phyloP scores from a whole-genome alignment of 371 early-diverging fungal genomes.

The Rhizomucor miehei region DNA sequence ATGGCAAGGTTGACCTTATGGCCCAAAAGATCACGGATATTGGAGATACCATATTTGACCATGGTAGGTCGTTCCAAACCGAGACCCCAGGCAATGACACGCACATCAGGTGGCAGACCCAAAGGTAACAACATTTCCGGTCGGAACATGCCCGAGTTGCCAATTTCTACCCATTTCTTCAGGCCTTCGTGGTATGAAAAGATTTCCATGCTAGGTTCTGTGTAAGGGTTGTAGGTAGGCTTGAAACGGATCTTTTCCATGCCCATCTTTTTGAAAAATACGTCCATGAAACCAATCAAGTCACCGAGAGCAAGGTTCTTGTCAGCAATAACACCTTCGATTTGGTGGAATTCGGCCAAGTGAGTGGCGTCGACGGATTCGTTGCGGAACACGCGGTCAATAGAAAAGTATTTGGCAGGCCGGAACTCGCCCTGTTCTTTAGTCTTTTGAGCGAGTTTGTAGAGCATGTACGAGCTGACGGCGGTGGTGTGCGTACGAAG shows the following conservation, averaged over 20 bases:
- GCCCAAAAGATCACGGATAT: slow-evolving; percentile 99
- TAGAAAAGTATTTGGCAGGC: slow-evolving; percentile 98
- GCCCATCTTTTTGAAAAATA: slow-evolving; percentile 98
- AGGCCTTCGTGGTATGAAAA: slow-evolving; percentile 98
- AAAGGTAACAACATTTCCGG: slow-evolving; percentile 99
- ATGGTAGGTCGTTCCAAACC: slow-evolving; percentile 99
- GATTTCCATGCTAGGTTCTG: slow-evolving; percentile 99
- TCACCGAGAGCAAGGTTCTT: slow-evolving; percentile 94
- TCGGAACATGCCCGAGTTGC: slow-evolving; percentile 99
- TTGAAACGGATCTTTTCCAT: slow-evolving; percentile 97
- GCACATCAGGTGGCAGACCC: slow-evolving; percentile 95
- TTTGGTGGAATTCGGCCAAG: slow-evolving; percentile 99
- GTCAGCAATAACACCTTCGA: slow-evolving; percentile 99
- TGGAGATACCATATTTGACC: slow-evolving; percentile 98
- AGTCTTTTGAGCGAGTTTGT: slow-evolving; percentile 88
- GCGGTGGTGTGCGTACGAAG: slow-evolving; percentile 99
- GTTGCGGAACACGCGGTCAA: slow-evolving; percentile 99
- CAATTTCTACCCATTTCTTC: slow-evolving; percentile 98
- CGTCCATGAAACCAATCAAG: slow-evolving; percentile 96
- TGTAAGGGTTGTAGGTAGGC: slow-evolving; percentile 99
- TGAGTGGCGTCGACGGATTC: slow-evolving; percentile 99
- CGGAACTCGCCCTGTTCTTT: slow-evolving; percentile 65
- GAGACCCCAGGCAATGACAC: slow-evolving; percentile 99
- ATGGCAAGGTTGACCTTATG: slow-evolving; percentile 97
- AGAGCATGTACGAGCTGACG: slow-evolving; percentile 91